These are phyloP conservation scores for Aspergillus oerlinghausenensis DNA, from an alignment of 2,329 filamentous ascomycete genomes.

Conservation along the genomic window DNA sequence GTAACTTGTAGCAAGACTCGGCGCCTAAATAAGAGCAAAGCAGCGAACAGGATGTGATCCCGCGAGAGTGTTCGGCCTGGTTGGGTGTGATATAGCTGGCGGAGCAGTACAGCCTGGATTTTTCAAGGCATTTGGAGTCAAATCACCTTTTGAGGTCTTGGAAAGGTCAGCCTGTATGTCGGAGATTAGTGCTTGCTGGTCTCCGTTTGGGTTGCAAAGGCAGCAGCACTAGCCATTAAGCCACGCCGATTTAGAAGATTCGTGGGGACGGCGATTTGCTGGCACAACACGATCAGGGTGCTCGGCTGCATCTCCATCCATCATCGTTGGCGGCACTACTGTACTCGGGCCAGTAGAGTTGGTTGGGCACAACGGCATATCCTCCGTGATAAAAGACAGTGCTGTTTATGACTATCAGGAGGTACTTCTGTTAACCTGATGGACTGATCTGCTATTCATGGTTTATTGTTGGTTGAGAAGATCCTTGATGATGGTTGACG, in stretches of 20 bases:
- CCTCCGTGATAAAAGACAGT: background rate
- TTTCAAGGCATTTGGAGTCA: background rate
- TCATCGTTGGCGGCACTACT: constrained; percentile 10
- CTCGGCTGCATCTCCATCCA: constrained; percentile 8
- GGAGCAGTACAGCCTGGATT: constrained; percentile 8
- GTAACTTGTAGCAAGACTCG: constrained; percentile 3
- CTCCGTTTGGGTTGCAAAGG: background rate
- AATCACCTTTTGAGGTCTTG: background rate
- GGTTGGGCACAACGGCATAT: background rate
- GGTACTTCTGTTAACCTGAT: background rate
- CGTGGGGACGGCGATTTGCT: constrained; percentile 16
- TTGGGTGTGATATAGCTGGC: constrained; percentile 17
- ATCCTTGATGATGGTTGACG: background rate
- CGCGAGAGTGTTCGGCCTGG: constrained; percentile 7
- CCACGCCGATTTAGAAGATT: constrained; percentile 10
- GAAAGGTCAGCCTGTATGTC: constrained; percentile 11
- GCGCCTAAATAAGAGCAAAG: constrained; percentile 19
- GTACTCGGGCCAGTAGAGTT: background rate
- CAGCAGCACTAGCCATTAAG: background rate
- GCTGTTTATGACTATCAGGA: background rate
- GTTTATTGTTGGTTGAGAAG: background rate
- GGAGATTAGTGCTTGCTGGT: background rate
- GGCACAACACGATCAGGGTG: constrained; percentile 4
- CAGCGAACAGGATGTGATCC: constrained; percentile 18
- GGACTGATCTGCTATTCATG: background rate